These are phyloP conservation scores for Nematodospora valgi DNA, from an alignment of 805 yeast genomes.

Conservation along the genomic window DNA sequence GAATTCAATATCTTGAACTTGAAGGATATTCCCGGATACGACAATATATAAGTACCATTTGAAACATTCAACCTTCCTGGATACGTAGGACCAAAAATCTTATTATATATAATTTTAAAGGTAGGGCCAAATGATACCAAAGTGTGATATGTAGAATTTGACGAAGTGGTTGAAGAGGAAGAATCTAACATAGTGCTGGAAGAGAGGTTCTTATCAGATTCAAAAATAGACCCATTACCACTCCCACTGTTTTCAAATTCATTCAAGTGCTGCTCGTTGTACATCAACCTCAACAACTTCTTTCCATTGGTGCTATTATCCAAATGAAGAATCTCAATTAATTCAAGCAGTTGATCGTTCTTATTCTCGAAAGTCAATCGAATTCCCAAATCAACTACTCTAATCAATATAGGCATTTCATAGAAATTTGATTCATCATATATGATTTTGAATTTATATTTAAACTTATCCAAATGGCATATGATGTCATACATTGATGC, in stretches of 20 bases:
- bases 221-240: neutral
- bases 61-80: conserved; percentile 42
- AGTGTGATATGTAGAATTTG: conserved; percentile 6
- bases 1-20: conserved; percentile 32
- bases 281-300: conserved; percentile 18
- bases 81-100: conserved; percentile 60
- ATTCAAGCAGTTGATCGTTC: conserved; percentile 21
- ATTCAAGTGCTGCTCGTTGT: conserved; percentile 31
- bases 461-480: conserved; percentile 20
- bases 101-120: conserved; percentile 49
- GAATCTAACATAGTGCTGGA: conserved; percentile 7
- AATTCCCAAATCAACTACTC: conserved; percentile 22
- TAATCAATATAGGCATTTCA: conserved; percentile 29
- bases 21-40: conserved; percentile 58
- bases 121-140: conserved; percentile 9
- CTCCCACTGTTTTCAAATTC: conserved; percentile 12
- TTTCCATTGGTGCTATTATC: conserved; percentile 5
- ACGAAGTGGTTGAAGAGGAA: conserved; percentile 2
- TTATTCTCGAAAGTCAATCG: conserved; percentile 26
- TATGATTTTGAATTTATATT: conserved; percentile 25
- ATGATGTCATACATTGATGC: conserved; percentile 25
- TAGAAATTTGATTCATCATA: conserved; percentile 29
- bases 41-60: conserved; percentile 37
- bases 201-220: conserved; percentile 5
- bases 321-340: conserved; percentile 28